Base-by-base conservation (phyloP, 208 protist genomes). In the Acanthamoeba culbertsoni region DNA sequence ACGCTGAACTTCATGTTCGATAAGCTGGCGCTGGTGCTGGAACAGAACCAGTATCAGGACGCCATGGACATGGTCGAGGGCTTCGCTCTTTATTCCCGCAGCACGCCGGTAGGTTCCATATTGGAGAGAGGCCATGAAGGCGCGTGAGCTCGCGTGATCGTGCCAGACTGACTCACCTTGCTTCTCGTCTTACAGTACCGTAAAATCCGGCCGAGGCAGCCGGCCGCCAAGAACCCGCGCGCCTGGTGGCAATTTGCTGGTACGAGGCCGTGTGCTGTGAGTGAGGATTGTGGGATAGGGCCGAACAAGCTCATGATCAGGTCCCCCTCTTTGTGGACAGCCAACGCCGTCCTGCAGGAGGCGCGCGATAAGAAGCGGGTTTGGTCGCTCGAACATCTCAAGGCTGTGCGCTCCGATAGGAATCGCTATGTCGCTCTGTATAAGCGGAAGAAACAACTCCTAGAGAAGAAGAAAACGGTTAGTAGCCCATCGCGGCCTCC, bases 201-300 rank as follows among this genome's bases (percentile, higher is more conserved):
- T 33, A 40, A 28, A 86, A 53, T 45, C 55, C 16, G 63, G 12
- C 86, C 86, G 20, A 23, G 37, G 2, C 57, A 45, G 31, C 12
- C 33, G 26, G 57, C 86, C n/a, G n/a, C 42, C 12, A 51, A 75
- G 14, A 43, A 75, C 26, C 86, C 86, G 31, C 53, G 62, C 12
- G 86, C 86, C 18, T 92, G 86, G 86, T 92, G 86, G 86, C 0
- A 16, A 28, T 92, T 92, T 73, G 86, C 86, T 18, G 59, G 86
- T 92, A 28, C 33, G 28, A 0, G 43, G 18, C 42, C 35, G 23
- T 43, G 16, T 8, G 20, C 7, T 20, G 20, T 2, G 1, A 14
- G 20, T 23, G 65, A 77, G 31, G 33, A 45, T 35, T 43, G 65
- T 35, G 0, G 37, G 12, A 20, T 75, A 7, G 14, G 16, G 26